Percentiles rank a stretch among this genome's conserved stretches.
phyloP scores from a whole-genome alignment of 2,329 filamentous ascomycete genomes.

The Paecilomyces formosus region DNA sequence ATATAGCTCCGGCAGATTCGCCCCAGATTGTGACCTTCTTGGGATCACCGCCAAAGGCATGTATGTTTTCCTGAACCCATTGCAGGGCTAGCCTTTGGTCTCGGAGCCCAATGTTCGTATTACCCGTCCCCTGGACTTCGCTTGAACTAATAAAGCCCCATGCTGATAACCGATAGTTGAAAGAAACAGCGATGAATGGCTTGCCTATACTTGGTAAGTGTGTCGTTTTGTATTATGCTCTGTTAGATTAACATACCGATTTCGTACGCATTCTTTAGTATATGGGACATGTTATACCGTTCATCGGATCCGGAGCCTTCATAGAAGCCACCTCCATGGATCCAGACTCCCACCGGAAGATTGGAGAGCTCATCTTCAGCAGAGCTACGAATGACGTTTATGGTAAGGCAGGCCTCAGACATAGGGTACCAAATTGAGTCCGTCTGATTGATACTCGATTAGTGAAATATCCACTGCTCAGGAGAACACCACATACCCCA shows the following conservation, averaged over 20 bases:
- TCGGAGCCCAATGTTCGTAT: constrained; percentile 50
- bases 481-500: constrained; percentile 27
- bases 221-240: neutral
- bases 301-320: constrained; percentile 45
- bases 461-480: neutral
- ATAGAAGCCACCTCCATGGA: constrained; percentile 51
- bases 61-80: constrained; percentile 31
- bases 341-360: constrained; percentile 55
- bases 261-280: constrained; percentile 48
- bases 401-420: constrained; percentile 53
- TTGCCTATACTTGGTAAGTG: constrained; percentile 20
- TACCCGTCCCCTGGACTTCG: constrained; percentile 34
- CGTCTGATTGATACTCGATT: constrained; percentile 12
- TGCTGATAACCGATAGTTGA: constrained; percentile 47
- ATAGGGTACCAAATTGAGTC: constrained; percentile 28
- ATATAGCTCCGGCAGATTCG: constrained; percentile 47
- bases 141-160: constrained; percentile 48
- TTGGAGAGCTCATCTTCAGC: constrained; percentile 26
- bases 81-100: constrained; percentile 31
- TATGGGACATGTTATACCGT: constrained; percentile 56
- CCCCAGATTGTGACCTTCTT: constrained; percentile 45
- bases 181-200: constrained; percentile 47
- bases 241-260: constrained; percentile 23
- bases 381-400: constrained; percentile 52
- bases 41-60: constrained; percentile 26